Evolutionary conservation across 2,329 filamentous ascomycete species (phyloP), one percentile per base, ranked within the genome.

Genomic region (Cadophora sp.): DNA sequence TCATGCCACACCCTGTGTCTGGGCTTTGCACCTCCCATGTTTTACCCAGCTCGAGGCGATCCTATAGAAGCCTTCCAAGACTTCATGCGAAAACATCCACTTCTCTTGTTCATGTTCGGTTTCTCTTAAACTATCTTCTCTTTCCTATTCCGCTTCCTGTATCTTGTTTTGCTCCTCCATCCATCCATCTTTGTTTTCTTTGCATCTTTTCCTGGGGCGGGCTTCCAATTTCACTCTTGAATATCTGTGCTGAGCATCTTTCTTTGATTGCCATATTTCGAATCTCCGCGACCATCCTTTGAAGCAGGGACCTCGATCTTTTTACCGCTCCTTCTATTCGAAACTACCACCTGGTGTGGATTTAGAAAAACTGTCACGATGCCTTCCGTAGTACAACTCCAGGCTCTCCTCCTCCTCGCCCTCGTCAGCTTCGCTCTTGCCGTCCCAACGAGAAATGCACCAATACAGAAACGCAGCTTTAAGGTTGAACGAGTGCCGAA

Each of bases 341-440:
- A 62, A 68, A 66, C 58, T 69, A 70, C 75, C 76, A 77, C 76
- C 76, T 76, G 76, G 76, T 74, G 76, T 77, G 76, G 76, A 71
- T 72, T 70, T 68, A 62, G 34, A 65, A 40, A 40, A 37, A 51
- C 67, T 67, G 61, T 70, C 68, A 75, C 62, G 12, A 78, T 79
- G 76, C 75, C 69, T 74, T 76, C 77, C 26, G 71, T 75, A 68
- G 27, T 76, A 24, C 71, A 73, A 67, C 61, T 77, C 29, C 72
- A 74, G 65, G 63, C 81, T 63, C 70, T 82, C 66, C 71, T 84
- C 71, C 74, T 86, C 68, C 75, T 85, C 70, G 80, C 83, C 77
- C 77, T 87, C 68, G 80, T 80, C 46, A 78, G 83, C 51, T 73
- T 84, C 55, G 81, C 80, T 66, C 77, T 85, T 50, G 83, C 86